phyloP scores from a whole-genome alignment of 345 rosid species.

The Alliaria petiolata region DNA sequence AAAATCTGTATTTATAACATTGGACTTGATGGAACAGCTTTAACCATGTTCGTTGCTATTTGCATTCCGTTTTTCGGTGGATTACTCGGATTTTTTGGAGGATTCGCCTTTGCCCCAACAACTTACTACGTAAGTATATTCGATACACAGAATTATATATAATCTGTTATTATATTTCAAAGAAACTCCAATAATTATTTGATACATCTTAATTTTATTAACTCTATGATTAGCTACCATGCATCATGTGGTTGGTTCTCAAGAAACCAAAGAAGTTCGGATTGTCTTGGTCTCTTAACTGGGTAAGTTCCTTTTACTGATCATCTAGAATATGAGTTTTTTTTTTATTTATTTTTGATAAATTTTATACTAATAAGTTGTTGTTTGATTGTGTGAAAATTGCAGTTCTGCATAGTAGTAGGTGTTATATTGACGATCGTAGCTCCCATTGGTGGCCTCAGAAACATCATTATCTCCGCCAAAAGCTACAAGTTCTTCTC shows the following conservation, averaged over 20 bases:
- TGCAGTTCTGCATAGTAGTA: conserved; percentile 61
- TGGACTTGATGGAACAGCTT: conserved; percentile 38
- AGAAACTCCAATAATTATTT: not conserved
- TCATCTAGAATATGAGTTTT: not conserved
- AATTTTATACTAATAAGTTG: not conserved
- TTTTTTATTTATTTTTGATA: not conserved
- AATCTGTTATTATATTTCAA: not conserved
- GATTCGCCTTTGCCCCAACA: conserved; percentile 83
- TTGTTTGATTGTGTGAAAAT: not conserved
- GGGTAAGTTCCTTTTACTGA: conserved; percentile 46
- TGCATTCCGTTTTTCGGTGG: conserved; percentile 78
- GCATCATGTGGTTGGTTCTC: conserved; percentile 67
- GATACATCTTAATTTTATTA: not conserved
- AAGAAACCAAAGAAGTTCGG: conserved; percentile 65
- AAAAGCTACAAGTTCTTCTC: conserved; percentile 55
- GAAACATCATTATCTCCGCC: conserved; percentile 52
- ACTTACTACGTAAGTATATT: conserved; percentile 54
- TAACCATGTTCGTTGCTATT: conserved; percentile 64
- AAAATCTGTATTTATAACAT: not conserved
- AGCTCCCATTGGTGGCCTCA: conserved; percentile 69
- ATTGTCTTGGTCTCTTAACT: conserved; percentile 58
- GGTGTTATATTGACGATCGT: conserved; percentile 48
- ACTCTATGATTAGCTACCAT: conserved; percentile 52
- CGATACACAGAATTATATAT: not conserved
- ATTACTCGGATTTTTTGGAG: conserved; percentile 82